phyloP scores from a whole-genome alignment of 257 asterid genomes.

The Cruciata laevipes region DNA sequence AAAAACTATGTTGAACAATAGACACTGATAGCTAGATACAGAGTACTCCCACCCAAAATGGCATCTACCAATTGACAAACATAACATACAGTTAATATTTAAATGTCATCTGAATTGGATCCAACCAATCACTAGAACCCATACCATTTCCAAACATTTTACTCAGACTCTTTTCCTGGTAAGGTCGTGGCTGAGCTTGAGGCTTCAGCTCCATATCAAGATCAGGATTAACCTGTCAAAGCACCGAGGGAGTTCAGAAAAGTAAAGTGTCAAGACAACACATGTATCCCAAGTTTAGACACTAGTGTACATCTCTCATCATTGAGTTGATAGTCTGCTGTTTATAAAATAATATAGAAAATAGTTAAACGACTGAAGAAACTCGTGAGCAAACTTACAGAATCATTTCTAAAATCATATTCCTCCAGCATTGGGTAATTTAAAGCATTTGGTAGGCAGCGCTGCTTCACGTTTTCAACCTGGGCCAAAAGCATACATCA shows the following conservation, averaged over 20 bases:
- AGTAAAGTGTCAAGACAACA: not conserved
- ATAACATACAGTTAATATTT: not conserved
- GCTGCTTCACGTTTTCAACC: constrained; percentile 84
- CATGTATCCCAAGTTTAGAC: not conserved
- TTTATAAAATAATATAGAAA: not conserved
- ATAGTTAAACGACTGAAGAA: not conserved
- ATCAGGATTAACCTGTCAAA: constrained; percentile 97
- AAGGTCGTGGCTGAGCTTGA: constrained; percentile 97
- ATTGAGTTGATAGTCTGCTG: not conserved
- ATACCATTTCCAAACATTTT: constrained; percentile 96
- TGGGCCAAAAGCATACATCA: constrained; percentile 18
- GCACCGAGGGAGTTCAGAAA: constrained; percentile 15
- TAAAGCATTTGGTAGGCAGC: constrained; percentile 86
- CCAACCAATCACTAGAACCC: constrained; percentile 9
- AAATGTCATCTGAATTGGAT: not conserved
- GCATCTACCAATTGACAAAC: not conserved
- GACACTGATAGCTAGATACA: not conserved
- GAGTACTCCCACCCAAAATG: not conserved
- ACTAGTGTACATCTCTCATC: not conserved
- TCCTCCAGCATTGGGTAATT: constrained; percentile 99
- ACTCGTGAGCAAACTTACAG: constrained; percentile 41
- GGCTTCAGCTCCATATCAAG: constrained; percentile 97
- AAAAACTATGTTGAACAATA: not conserved
- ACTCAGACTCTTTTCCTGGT: constrained; percentile 97
- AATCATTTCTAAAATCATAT: constrained; percentile 94